A percentile compares a stretch with the other conserved stretches of the same genome.
Evolutionary conservation across 1,284 basidiomycete genomes (phyloP).

Genomic region (Lignosus rhinocerotis): DNA sequence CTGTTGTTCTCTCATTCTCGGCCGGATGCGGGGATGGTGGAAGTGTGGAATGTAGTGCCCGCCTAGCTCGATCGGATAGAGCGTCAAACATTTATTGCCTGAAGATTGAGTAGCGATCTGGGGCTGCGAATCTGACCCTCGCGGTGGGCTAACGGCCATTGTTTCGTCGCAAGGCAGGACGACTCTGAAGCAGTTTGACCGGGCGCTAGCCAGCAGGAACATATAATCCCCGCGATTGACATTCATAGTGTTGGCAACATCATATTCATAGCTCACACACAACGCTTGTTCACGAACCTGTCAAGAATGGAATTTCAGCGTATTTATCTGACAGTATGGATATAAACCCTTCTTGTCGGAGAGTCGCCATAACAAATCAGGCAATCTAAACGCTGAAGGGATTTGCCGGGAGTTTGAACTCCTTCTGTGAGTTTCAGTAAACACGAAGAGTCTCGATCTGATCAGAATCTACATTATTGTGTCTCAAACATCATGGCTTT

Average conservation of each 20-base stretch:
- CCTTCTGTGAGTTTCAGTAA: no score
- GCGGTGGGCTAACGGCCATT: slow-evolving; percentile 54
- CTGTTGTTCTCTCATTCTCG: no score
- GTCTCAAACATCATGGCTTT: slow-evolving; percentile 17
- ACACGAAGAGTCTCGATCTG: no score
- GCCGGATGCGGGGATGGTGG: no score
- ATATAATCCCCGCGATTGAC: no score
- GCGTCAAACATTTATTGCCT: slow-evolving; percentile 65
- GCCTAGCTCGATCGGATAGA: slow-evolving; percentile 88
- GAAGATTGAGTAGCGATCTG: slow-evolving; percentile 43
- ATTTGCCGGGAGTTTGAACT: no score
- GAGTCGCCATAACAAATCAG: no score
- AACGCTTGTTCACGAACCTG: no score
- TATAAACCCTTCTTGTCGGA: no score
- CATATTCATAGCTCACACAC: background rate
- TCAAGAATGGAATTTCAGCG: background rate
- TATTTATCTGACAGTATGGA: background rate
- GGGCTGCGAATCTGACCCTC: slow-evolving; percentile 91
- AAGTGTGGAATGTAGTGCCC: slow-evolving; percentile 38
- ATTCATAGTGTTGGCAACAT: background rate
- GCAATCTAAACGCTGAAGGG: no score
- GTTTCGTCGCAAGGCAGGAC: background rate
- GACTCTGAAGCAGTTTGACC: background rate
- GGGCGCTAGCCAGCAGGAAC: slow-evolving; percentile 1
- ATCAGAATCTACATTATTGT: no score